Conservation (phyloP, 2,329 filamentous ascomycete genomes). For the Ceratocystis cubensis region DNA sequence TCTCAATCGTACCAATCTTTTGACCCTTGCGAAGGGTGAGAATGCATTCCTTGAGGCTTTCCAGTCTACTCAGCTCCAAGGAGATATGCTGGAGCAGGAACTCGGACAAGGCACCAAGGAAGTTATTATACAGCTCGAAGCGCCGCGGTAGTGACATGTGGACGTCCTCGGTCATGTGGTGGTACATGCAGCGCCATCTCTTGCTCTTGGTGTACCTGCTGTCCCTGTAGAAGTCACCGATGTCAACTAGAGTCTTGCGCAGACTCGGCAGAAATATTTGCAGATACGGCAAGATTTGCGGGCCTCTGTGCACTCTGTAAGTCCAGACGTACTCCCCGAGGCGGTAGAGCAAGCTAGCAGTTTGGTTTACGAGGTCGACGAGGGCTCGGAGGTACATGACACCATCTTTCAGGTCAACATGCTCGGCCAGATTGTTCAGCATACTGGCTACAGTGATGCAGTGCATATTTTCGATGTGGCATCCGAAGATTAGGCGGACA, state of each 20-base stretch:
- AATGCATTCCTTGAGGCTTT: neutral
- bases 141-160: neutral
- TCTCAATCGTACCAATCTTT: neutral
- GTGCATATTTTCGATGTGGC: neutral
- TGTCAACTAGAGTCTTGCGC: conserved; percentile 40
- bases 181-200: conserved; percentile 48
- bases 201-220: conserved; percentile 35
- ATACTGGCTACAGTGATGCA: neutral
- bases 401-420: neutral
- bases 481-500: neutral
- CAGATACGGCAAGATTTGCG: conserved; percentile 31
- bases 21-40: neutral
- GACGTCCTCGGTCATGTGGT: conserved; percentile 40
- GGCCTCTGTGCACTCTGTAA: neutral
- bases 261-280: conserved; percentile 45
- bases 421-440: neutral
- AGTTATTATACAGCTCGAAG: neutral
- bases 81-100: neutral
- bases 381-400: neutral
- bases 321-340: neutral
- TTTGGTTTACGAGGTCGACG: neutral
- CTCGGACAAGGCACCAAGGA: neutral
- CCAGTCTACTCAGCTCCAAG: neutral
- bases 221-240: conserved; percentile 40
- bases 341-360: neutral